Conservation (phyloP, 768 basidiomycete genomes). For the Clitopilus passeckerianus region DNA sequence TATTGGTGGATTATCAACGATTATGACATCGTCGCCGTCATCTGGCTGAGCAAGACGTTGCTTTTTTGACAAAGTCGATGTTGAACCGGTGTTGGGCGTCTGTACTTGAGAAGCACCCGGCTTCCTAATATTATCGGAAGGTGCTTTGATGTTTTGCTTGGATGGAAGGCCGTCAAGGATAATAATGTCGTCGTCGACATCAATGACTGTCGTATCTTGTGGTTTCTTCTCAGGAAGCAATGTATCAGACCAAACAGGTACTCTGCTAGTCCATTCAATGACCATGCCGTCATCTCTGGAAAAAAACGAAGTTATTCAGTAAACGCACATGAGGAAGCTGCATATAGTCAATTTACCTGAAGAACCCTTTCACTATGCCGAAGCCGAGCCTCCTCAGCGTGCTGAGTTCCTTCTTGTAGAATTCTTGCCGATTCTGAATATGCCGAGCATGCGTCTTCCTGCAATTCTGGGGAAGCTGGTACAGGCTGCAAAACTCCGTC, state of each 20-base stretch:
- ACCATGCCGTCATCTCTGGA: conserved; percentile 30
- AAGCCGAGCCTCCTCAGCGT: conserved; percentile 16
- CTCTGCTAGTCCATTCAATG: conserved; percentile 27
- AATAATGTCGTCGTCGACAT: not conserved
- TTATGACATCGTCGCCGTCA: not conserved
- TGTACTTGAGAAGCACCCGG: not conserved
- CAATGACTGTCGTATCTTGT: not conserved
- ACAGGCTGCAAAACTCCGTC: conserved; percentile 19
- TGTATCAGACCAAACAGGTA: conserved; percentile 28
- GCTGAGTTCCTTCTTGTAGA: conserved; percentile 13
- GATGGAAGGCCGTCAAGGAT: not conserved
- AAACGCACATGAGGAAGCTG: not conserved
- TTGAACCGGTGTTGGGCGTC: not conserved
- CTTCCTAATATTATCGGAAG: not conserved
- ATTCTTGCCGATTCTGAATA: conserved; percentile 13
- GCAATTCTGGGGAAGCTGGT: conserved; percentile 20
- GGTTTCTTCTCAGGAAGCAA: conserved; percentile 10
- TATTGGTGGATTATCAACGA: not conserved
- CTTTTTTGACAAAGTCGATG: not conserved
- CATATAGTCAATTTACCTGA: conserved; percentile 10
- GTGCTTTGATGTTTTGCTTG: not conserved
- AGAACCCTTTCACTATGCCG: conserved; percentile 16
- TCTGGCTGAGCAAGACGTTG: not conserved
- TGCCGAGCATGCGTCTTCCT: conserved; percentile 13
- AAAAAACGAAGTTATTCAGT: not conserved